Base-by-base conservation (phyloP, 371 early-diverging fungal species). In the Chytridium lagenaria region DNA sequence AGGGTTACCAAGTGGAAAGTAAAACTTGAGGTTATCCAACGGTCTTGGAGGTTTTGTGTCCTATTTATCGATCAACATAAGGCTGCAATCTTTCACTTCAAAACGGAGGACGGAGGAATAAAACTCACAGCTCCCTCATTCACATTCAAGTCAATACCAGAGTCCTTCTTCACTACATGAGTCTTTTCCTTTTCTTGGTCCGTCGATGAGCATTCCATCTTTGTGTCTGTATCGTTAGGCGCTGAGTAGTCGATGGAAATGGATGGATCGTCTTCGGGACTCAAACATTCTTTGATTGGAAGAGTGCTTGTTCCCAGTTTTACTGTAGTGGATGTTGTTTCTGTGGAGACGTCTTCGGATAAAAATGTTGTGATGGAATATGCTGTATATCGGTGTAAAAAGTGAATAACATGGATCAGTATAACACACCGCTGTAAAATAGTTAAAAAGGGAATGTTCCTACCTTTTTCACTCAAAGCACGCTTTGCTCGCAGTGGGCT, bases 1-100 rank as follows among this genome's bases (percentile, higher is more conserved):
- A 28, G 64, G 64, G 50, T 72, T 34, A n/a, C 66, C 72, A 19
- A 65, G 36, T 1, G 67, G 67, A 36, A 51, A 72, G 39, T 55
- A 65, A 67, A 65, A 72, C 40, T 44, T 52, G 31, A 72, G 55
- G 38, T 50, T 36, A 23, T 61, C 61, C 12, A 61, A 7, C 16
- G 61, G 61, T 33, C 26, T 3, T 34, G 61, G 61, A 34, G 61
- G 61, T 34, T 61, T 61, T 15, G 30, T 26, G 30, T 55, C 57
- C 57, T 55, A 19, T 26, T 12, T 44, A 12, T 44, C 44, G 12
- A 44, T 44, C 44, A 12, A 19, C 44, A 44, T 19, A 19, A 7
- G 19, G 44, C 19, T 44, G 7, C 7, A 19, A 44, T 19, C 44
- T 44, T 7, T 7, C 7, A 19, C 44, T n/a, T n/a, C 12, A 44